These are phyloP conservation scores for Solioccasus polychromus DNA, from an alignment of 768 basidiomycete genomes.

Conservation along the genomic window DNA sequence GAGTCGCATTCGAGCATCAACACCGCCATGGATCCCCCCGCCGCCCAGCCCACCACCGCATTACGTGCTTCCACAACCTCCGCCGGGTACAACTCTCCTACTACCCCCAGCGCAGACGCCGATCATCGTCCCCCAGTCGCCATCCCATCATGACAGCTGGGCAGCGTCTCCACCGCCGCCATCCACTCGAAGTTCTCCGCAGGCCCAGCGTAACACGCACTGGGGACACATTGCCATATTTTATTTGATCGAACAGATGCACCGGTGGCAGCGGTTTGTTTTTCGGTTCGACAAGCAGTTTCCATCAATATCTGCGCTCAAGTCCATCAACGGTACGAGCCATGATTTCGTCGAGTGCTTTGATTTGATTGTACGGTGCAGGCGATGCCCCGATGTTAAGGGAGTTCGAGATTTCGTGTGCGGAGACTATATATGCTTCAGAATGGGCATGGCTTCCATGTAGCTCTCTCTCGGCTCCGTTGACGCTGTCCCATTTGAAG, in stretches of 20 bases:
- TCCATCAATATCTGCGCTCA: constrained; percentile 68
- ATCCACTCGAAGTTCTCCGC: constrained; percentile 26
- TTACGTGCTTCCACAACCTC: constrained; percentile 36
- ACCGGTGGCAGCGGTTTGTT: constrained; percentile 77
- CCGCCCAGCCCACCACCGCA: constrained; percentile 32
- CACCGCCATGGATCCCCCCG: constrained; percentile 33
- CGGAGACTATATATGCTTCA: constrained; percentile 53
- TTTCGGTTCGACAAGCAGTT: constrained; percentile 80
- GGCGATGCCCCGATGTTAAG: constrained; percentile 69
- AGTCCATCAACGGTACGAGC: constrained; percentile 63
- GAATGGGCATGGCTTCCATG: constrained; percentile 81
- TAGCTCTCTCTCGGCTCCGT: constrained; percentile 31
- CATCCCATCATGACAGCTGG: constrained; percentile 40
- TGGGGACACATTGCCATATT: constrained; percentile 82
- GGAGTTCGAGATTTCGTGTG: constrained; percentile 77
- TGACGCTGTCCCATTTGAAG: constrained; percentile 46
- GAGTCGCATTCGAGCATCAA: constrained; percentile 24
- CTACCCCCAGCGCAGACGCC: constrained; percentile 39
- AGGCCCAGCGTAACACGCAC: constrained; percentile 50
- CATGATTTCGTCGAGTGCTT: background rate
- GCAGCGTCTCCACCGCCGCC: constrained; percentile 30
- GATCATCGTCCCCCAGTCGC: constrained; percentile 47
- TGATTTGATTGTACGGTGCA: constrained; percentile 24
- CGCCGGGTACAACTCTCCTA: constrained; percentile 28
- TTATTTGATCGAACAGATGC: constrained; percentile 78